Base-by-base conservation (phyloP, 495 filamentous ascomycete genomes). In the Penicillium ochrochloron region DNA sequence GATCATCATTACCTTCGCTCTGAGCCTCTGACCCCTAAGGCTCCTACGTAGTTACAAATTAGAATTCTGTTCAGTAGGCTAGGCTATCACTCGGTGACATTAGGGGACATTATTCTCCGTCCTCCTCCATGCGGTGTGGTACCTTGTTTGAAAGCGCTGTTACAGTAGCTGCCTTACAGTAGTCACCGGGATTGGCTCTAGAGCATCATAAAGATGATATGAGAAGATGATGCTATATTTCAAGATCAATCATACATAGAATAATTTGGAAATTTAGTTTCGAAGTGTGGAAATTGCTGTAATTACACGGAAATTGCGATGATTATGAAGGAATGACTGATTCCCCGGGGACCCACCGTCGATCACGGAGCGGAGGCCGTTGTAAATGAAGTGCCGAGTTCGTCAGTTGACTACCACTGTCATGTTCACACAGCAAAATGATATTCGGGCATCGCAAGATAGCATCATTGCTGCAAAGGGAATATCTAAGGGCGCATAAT, bases 1-100 rank as follows among this genome's bases (percentile, higher is more conserved):
- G 56, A 44, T 58, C 34, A 21, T 58, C 39, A 58, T 58, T 53
- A 41, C 12, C 37, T 41, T 14, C 37, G 37, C 37, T 41, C 37
- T 5, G 37, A 5, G 14, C 37, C 37, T 41, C 37, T 5, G 37
- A 5, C 37, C 37, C 0, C 37, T 14, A 17, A 41, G 4, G 37
- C 37, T 41, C 11, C 2, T 4, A 14, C 35, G 8, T 12, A 39
- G 35, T 4, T 27, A 27, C 4, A 27, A 27, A 27, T 27, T 27
- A 27, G 25, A 27, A 27, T 15, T 14, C 37, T 14, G 12, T 41
- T 17, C 37, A 17, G 37, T 41, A 17, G 37, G 37, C 37, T 41
- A 17, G 37, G 37, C 35, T 37, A 10, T 12, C 35, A 10, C 35
- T 37, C 11, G 35, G 35, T 41, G 37, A 41, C 37, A 41, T 41